Evolutionary conservation across 805 yeast species (phyloP), one percentile per base, ranked within the genome.

Genomic region (Wickerhamiella azyma): DNA sequence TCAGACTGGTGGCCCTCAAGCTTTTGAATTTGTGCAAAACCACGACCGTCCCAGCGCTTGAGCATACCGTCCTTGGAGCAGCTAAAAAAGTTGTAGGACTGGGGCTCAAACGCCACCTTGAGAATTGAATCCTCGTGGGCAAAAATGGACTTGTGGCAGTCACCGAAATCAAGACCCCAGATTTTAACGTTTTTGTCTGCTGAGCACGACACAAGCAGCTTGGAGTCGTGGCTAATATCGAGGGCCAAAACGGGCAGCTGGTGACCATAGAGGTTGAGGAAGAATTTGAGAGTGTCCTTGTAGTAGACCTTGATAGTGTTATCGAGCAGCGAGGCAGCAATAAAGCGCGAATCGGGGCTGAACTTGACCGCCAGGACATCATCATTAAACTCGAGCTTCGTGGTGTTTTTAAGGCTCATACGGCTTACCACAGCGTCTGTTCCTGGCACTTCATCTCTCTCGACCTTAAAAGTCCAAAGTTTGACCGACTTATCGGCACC

Each of bases 101-200:
- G 79, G 1, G 94, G 89, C 43, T 86, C 71, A 58, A 92, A 92
- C 50, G 69, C 74, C 26, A 89, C 94, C 52, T 74, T 72, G 94
- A 89, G 85, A 49, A 92, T 84, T 2, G 95, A 81, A 62, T 92
- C 99, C 58, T 86, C 94, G 61, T 92, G 99, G 1, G 94, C 99
- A 62, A 92, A 92, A 24, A 92, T 76, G 1, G 97, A 89, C 61
- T 81, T 82, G 64, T 92, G 98, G 69, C 98, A 92, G 64, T 92
- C 99, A 65, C 99, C 99, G 64, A 92, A 92, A 62, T 92, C 98
- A 48, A 92, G 68, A 43, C 99, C 99, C 99, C 99, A 92, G 48
- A 92, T 82, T 65, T 94, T 86, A 59, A 92, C 84, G 63, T 92
- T 92, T 64, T 92, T 92, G 65, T 92, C 99, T 0, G 98, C 98